phyloP scores from a whole-genome alignment of 352 stramenopile genomes.

The Thraustochytrium striatum region DNA sequence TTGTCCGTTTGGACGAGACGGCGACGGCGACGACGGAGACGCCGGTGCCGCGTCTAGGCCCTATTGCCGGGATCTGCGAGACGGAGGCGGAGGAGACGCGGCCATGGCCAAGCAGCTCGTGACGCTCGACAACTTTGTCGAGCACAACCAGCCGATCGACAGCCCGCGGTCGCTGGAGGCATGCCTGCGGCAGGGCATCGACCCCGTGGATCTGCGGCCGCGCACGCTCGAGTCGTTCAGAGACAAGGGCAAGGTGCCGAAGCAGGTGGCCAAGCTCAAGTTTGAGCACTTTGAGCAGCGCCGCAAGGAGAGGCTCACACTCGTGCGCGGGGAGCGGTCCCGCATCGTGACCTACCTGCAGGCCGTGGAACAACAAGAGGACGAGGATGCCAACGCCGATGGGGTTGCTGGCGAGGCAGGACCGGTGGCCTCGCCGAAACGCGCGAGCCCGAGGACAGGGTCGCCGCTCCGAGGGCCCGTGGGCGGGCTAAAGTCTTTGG shows the following conservation, averaged over 20 bases:
- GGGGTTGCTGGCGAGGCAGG: too few relatives aligned
- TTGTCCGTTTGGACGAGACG: neutral
- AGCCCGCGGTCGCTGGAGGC: slow-evolving; percentile 29
- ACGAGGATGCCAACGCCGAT: neutral
- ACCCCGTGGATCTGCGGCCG: slow-evolving; percentile 33
- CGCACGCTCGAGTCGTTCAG: neutral
- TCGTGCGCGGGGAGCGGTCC: slow-evolving; percentile 8
- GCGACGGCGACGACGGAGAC: neutral
- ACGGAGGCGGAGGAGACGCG: neutral
- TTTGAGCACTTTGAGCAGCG: slow-evolving; percentile 18
- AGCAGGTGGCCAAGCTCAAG: slow-evolving; percentile 43
- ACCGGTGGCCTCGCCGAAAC: neutral
- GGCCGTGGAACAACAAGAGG: neutral
- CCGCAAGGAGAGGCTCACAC: neutral
- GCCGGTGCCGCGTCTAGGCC: neutral
- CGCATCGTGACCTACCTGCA: neutral
- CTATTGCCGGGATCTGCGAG: neutral
- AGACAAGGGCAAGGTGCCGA: slow-evolving; percentile 31
- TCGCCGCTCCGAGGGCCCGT: neutral
- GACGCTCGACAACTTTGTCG: slow-evolving; percentile 32
- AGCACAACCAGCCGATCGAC: slow-evolving; percentile 28
- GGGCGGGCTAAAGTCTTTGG: neutral
- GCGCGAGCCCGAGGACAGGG: neutral
- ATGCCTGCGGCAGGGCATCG: slow-evolving; percentile 34
- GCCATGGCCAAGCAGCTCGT: neutral